Base-by-base conservation (phyloP, 148 eudicot genomes). In the Limonium bicolor region DNA sequence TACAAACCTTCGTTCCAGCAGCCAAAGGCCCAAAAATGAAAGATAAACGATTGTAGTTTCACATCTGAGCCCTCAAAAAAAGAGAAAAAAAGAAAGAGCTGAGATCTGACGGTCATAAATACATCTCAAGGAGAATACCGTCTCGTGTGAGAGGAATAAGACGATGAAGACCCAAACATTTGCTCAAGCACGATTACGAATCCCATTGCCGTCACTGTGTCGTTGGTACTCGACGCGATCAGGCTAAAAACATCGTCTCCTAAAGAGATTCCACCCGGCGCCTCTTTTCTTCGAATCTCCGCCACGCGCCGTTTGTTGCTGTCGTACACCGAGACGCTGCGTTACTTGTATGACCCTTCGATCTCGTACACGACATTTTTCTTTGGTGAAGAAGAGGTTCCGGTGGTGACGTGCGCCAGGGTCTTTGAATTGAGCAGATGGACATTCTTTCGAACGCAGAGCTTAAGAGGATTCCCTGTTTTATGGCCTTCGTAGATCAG, bases 161-260 rank as follows among this genome's bases (percentile, higher is more conserved):
- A 19, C 4, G 42, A 38, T 0, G 65, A 64, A 4, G 74, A 71
- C 24, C 76, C 73, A 46, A 63, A 82, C 86, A 82, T 82, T 59
- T 67, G 79, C 20, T 82, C 94, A 3, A 82, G 74, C 2, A 82
- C 46, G 23, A 82, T 67, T 9, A 82, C 86, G 0, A 82, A 16
- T 6, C 72, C 74, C 94, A 82, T 82, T 14, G 82, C 82, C 4
- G 59, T 23, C 1, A 70, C 23, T 1, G 70, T 9, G 17, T 69
- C 77, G 17, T 56, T 61, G 0, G 77, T 72, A 36, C 58, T 51
- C 4, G 66, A 36, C 23, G 55, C 36, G 2, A 63, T 14, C 8
- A 82, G 74, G 21, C 54, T 60, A 44, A 82, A 82, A 1, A 82
- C 76, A 45, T 82, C 94, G 0, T 31, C 50, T 2, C 86, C 82